A percentile compares a stretch with the other conserved stretches of the same genome.
These are phyloP conservation scores for Senecio squalidus DNA, from an alignment of 140 eudicot species.

Conservation along the genomic window DNA sequence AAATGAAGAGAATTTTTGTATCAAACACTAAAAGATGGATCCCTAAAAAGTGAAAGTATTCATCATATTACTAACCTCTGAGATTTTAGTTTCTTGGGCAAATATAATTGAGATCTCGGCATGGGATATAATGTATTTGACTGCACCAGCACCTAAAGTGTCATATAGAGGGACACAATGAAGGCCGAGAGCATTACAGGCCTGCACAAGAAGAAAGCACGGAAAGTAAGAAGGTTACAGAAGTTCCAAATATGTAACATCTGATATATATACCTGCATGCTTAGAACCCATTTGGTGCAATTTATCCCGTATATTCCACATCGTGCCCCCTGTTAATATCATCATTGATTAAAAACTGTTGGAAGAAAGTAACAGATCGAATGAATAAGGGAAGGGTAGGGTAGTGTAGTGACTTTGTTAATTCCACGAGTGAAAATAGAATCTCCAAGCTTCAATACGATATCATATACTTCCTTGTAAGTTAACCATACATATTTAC, in stretches of 20 bases:
- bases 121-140: slow-evolving; percentile 75
- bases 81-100: slow-evolving; percentile 64
- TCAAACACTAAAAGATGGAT: not conserved
- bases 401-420: too few relatives aligned
- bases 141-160: slow-evolving; percentile 90
- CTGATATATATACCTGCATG: slow-evolving; percentile 62
- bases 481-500: slow-evolving; percentile 72
- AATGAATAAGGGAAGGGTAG: too few relatives aligned
- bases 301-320: slow-evolving; percentile 87
- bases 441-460: slow-evolving; percentile 70
- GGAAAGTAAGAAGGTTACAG: not conserved
- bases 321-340: slow-evolving; percentile 88
- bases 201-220: slow-evolving; percentile 39
- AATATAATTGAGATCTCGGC: slow-evolving; percentile 75
- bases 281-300: slow-evolving; percentile 82
- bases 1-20: not conserved
- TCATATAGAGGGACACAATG: slow-evolving; percentile 92
- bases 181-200: slow-evolving; percentile 93
- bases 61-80: slow-evolving; percentile 47
- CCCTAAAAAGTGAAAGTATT: not conserved
- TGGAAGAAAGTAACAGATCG: too few relatives aligned
- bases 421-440: slow-evolving; percentile 56
- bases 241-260: not conserved
- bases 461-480: slow-evolving; percentile 71
- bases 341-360: too few relatives aligned